Percentiles rank a stretch among this genome's conserved stretches.
These are phyloP conservation scores for Colletotrichum gigasporum DNA, from an alignment of 2,329 filamentous ascomycete species.

Conservation along the genomic window DNA sequence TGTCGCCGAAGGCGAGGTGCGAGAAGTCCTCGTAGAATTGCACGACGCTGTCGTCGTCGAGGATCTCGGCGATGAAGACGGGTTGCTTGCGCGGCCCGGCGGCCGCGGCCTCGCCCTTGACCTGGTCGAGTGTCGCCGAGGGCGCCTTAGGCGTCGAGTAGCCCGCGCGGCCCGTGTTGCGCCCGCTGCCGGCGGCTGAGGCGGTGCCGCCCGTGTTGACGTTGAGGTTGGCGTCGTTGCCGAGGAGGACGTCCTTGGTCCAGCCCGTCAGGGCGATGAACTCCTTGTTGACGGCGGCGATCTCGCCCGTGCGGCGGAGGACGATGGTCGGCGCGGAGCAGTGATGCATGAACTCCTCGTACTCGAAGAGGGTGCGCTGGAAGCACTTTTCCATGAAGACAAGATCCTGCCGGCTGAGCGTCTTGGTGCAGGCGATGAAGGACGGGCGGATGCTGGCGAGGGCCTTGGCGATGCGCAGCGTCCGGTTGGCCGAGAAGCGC, in stretches of 20 bases:
- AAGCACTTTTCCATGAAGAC: constrained; percentile 99
- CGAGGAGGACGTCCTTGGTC: constrained; percentile 88
- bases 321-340: constrained; percentile 92
- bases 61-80: constrained; percentile 89
- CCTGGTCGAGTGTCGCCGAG: constrained; percentile 51
- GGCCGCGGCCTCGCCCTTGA: constrained; percentile 52
- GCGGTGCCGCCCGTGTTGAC: constrained; percentile 74
- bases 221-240: constrained; percentile 88
- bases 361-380: constrained; percentile 90
- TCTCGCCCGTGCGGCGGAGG: constrained; percentile 89
- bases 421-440: constrained; percentile 90
- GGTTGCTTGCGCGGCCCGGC: constrained; percentile 73
- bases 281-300: constrained; percentile 96
- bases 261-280: constrained; percentile 96
- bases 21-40: constrained; percentile 98
- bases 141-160: constrained; percentile 62
- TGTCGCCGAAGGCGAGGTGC: constrained; percentile 90
- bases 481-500: constrained; percentile 81
- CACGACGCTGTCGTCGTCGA: constrained; percentile 92
- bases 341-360: constrained; percentile 90
- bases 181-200: constrained; percentile 53
- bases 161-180: constrained; percentile 52
- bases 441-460: constrained; percentile 91
- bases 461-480: constrained; percentile 84
- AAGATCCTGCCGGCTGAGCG: constrained; percentile 87